Percentiles rank a stretch among this genome's conserved stretches.
These are phyloP conservation scores for Berkeleyomyces rouxiae DNA, from an alignment of 2,329 filamentous ascomycete species.

Conservation along the genomic window DNA sequence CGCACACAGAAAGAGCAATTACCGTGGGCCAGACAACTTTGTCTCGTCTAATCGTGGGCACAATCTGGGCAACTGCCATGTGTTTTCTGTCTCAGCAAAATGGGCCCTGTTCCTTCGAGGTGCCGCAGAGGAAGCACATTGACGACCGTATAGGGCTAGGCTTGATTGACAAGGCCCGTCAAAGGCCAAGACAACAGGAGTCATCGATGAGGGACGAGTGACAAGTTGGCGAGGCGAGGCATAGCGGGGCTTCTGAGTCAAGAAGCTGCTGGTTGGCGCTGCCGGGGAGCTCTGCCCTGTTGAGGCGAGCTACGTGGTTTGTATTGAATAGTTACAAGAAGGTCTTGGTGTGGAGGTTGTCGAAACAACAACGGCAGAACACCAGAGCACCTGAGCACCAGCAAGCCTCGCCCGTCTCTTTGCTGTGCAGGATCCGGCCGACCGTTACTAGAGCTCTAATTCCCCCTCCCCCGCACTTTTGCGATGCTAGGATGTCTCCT, in stretches of 20 bases:
- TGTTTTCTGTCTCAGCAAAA: neutral
- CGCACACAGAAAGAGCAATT: neutral
- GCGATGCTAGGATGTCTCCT: neutral
- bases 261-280: too few species aligned
- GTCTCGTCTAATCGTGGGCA: neutral
- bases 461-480: constrained; percentile 1
- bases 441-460: neutral
- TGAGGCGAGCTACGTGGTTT: too few species aligned
- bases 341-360: too few species aligned
- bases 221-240: too few species aligned
- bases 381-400: too few species aligned
- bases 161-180: neutral
- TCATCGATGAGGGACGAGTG: neutral
- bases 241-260: too few species aligned
- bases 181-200: neutral
- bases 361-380: too few species aligned
- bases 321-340: too few species aligned
- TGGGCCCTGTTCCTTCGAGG: neutral
- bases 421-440: neutral
- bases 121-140: neutral
- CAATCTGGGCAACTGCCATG: neutral
- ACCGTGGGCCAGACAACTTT: neutral
- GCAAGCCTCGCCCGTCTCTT: too few species aligned
- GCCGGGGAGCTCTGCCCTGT: too few species aligned
- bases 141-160: neutral